Percentiles rank a stretch among this genome's conserved stretches.
These are phyloP conservation scores for Gaillardinia entomophila DNA, from an alignment of 805 yeast genomes.

Conservation along the genomic window DNA sequence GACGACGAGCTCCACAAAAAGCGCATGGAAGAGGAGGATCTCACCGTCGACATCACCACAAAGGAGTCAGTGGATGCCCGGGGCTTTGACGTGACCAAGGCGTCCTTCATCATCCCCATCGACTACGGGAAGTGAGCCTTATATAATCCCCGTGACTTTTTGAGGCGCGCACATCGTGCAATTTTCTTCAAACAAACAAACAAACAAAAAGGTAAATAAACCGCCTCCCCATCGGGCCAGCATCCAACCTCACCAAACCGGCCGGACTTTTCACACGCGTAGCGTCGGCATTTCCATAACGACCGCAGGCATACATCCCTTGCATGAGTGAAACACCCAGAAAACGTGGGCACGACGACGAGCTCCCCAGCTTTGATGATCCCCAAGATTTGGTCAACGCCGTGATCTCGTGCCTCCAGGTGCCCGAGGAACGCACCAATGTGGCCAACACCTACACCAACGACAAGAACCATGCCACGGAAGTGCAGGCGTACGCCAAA, in stretches of 20 bases:
- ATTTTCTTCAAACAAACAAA: background rate
- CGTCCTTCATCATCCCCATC: slow-evolving; percentile 60
- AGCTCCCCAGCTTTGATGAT: slow-evolving; percentile 44
- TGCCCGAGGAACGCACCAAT: slow-evolving; percentile 68
- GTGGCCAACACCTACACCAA: slow-evolving; percentile 74
- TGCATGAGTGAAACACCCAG: slow-evolving; percentile 15
- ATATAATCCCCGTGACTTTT: too few species aligned
- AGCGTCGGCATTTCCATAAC: background rate
- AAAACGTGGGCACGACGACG: slow-evolving; percentile 21
- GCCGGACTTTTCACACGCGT: too few species aligned
- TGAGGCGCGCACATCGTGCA: background rate
- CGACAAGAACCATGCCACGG: slow-evolving; percentile 60
- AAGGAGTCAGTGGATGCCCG: slow-evolving; percentile 65
- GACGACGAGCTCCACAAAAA: slow-evolving; percentile 60
- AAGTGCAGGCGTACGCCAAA: slow-evolving; percentile 97
- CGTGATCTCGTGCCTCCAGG: slow-evolving; percentile 61
- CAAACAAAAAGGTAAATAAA: background rate
- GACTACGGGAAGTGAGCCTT: slow-evolving; percentile 16
- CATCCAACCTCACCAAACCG: too few species aligned
- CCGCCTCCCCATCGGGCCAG: background rate
- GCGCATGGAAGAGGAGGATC: slow-evolving; percentile 58
- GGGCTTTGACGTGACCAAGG: slow-evolving; percentile 50
- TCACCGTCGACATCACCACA: slow-evolving; percentile 59
- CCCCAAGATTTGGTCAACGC: slow-evolving; percentile 64
- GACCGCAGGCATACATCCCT: background rate